These are phyloP conservation scores for Saccharomycopsis phalli DNA, from an alignment of 1,139 yeast genomes.

Conservation along the genomic window DNA sequence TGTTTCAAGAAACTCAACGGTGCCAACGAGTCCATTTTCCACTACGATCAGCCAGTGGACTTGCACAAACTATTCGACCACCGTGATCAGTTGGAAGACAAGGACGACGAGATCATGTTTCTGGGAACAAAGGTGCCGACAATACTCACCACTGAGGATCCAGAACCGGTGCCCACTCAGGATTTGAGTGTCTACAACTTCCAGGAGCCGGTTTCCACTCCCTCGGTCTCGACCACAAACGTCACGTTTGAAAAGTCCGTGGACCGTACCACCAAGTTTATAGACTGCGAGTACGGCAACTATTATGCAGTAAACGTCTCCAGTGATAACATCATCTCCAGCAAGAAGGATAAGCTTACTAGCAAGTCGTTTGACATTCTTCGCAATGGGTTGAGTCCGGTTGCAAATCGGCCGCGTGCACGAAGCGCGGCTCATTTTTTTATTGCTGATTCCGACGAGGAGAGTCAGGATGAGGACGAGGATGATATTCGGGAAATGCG, in stretches of 20 bases:
- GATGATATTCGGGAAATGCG: no score
- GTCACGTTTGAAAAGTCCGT: background rate
- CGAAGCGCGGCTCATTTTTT: slow-evolving; percentile 10
- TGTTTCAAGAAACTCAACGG: slow-evolving; percentile 15
- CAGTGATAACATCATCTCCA: background rate
- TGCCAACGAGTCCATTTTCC: slow-evolving; percentile 1
- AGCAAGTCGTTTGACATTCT: background rate
- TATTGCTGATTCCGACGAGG: slow-evolving; percentile 8
- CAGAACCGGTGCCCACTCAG: background rate
- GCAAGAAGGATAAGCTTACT: background rate
- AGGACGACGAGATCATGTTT: slow-evolving; percentile 8
- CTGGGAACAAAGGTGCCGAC: slow-evolving; percentile 2
- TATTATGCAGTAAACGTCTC: background rate
- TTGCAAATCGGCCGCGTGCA: background rate
- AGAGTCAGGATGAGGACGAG: background rate
- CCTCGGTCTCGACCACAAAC: background rate
- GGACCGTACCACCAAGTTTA: background rate
- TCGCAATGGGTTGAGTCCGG: no score
- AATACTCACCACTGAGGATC: background rate
- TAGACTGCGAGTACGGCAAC: background rate
- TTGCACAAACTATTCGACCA: background rate
- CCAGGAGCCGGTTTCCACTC: background rate
- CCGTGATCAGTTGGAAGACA: background rate
- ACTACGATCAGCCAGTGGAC: slow-evolving; percentile 12
- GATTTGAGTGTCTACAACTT: no score